Evolutionary conservation across 108 stramenopile species (phyloP), one percentile per base, ranked within the genome.

Genomic region (Cylindrotheca fusiformis): DNA sequence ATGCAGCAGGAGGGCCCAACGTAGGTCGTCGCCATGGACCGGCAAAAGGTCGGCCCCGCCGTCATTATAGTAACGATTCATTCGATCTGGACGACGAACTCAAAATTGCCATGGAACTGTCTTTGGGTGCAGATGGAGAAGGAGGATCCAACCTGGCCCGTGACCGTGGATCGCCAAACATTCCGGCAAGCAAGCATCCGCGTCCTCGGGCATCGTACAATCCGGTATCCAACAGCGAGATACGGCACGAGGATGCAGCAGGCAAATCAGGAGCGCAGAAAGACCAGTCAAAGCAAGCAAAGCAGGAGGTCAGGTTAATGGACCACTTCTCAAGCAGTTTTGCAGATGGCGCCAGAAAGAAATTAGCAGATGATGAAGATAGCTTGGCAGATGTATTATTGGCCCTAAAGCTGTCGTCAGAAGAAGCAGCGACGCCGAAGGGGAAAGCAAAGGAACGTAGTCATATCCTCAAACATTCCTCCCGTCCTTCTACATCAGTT

Each of bases 351-450:
- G 36, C 36, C 36, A 41, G 14, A 14, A 41, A 41, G 36, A 14
- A 10, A 14, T 6, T 41, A 14, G 36, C 36, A 41, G 36, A 41
- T 41, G 36, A 41, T 14, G 36, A 57, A 2, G 56, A 45, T 31
- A 56, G 55, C 49, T 24, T 67, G 1, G 46, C 44, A 1, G 67
- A 68, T 58, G 2, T 68, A 24, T 10, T 68, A 24, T 29, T 68
- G 57, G 67, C 67, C 2, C 30, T 68, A 22, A 58, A 59, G 32
- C 23, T 68, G 17, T 59, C 58, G 17, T 57, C 48, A 21, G 67
- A 68, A 56, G 65, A 66, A 56, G 47, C 50, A 3, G 30, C 30
- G 2, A 3, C 31, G 20, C n/a, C 48, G 12, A 14, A 23, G 5
- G 48, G 32, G 5, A 19, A 17, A 29, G 31, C 20, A 27, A 5